These are phyloP conservation scores for Kodamaea suecica DNA, from an alignment of 1,139 yeast genomes.

Conservation along the genomic window DNA sequence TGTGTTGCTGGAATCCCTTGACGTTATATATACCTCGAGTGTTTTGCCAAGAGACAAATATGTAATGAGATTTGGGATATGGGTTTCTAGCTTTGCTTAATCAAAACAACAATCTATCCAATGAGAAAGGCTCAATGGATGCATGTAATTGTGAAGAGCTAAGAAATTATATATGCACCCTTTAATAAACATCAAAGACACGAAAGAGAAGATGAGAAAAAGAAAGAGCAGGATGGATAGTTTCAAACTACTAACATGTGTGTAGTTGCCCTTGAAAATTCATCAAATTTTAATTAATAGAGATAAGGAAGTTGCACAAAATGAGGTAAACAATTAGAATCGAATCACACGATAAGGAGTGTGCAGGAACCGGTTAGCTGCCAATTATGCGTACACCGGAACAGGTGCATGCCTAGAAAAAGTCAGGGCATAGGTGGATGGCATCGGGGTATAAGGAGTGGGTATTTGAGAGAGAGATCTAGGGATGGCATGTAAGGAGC, in stretches of 20 bases:
- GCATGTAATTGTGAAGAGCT: not conserved
- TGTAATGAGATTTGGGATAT: not conserved
- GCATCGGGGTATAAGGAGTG: not conserved
- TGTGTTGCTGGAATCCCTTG: not conserved
- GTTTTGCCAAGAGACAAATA: not conserved
- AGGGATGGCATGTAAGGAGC: not conserved
- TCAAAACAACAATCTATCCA: constrained; percentile 7
- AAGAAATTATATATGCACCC: not conserved
- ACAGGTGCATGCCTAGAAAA: no score
- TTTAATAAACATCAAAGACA: no score
- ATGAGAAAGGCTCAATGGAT: constrained; percentile 4
- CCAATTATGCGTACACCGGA: no score
- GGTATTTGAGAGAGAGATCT: not conserved
- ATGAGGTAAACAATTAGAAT: not conserved
- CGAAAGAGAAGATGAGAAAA: not conserved
- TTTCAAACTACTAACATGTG: not conserved
- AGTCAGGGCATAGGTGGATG: not conserved
- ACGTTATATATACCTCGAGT: not conserved
- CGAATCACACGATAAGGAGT: constrained; percentile 8
- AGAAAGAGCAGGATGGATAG: not conserved
- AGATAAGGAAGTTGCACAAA: constrained; percentile 8
- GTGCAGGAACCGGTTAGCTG: constrained; percentile 2
- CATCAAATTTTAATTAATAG: not conserved
- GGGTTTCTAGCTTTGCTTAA: constrained; percentile 1
- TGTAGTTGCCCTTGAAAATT: not conserved